Conservation (phyloP, 2,329 filamentous ascomycete genomes). For the Mycosphaerella arachidis region DNA sequence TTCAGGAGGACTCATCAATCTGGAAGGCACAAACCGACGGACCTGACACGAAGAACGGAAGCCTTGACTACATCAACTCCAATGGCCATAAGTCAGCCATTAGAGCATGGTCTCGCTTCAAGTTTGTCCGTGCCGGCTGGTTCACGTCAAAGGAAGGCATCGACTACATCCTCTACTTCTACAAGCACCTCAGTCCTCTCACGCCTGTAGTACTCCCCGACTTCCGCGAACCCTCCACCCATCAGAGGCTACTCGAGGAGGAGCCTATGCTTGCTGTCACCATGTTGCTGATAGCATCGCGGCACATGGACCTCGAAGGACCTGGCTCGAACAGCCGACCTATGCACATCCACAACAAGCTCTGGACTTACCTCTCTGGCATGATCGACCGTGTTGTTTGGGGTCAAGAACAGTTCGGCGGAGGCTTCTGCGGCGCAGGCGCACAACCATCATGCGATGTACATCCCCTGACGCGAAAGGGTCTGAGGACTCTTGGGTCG, state of each 20-base stretch:
- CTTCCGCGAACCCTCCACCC: constrained; percentile 75
- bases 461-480: constrained; percentile 56
- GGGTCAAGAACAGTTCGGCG: constrained; percentile 93
- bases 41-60: constrained; percentile 13
- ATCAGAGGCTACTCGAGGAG: constrained; percentile 74
- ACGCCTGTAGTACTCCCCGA: constrained; percentile 92
- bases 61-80: constrained; percentile 6
- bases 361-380: constrained; percentile 88
- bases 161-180: constrained; percentile 93
- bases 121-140: constrained; percentile 95
- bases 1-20: constrained; percentile 18
- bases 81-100: constrained; percentile 53
- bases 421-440: constrained; percentile 74
- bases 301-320: constrained; percentile 75
- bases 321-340: constrained; percentile 78
- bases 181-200: constrained; percentile 81
- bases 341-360: constrained; percentile 87
- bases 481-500: constrained; percentile 82
- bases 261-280: constrained; percentile 92
- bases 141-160: constrained; percentile 92
- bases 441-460: constrained; percentile 62
- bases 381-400: constrained; percentile 95
- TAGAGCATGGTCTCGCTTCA: constrained; percentile 83
- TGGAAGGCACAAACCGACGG: constrained; percentile 25
- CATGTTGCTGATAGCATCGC: constrained; percentile 82